A percentile compares a stretch with the other conserved stretches of the same genome.
These are phyloP conservation scores for Erysiphe neolycopersici DNA, from an alignment of 2,329 filamentous ascomycete species.

Conservation along the genomic window DNA sequence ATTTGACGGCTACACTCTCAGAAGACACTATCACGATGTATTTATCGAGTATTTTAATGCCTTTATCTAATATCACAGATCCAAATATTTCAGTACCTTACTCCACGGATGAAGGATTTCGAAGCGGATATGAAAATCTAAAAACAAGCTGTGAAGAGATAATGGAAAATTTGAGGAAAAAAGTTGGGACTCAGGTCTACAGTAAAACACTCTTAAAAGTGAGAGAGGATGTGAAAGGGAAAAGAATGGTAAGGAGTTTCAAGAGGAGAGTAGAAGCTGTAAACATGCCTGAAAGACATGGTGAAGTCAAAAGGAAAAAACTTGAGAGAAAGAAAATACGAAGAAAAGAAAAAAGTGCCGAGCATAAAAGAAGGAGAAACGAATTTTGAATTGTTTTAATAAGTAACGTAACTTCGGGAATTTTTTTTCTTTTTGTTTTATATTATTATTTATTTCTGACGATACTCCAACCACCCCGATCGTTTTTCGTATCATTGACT, in stretches of 20 bases:
- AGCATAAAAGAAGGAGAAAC: conserved; percentile 25
- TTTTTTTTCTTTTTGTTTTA: no score
- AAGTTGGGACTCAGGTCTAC: conserved; percentile 57
- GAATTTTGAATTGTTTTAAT: conserved; percentile 4
- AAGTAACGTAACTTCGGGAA: neutral
- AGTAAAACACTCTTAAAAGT: conserved; percentile 47
- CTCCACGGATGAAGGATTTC: conserved; percentile 44
- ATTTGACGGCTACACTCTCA: conserved; percentile 36
- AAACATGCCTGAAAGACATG: conserved; percentile 51
- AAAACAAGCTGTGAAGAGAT: conserved; percentile 47
- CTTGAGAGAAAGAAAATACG: conserved; percentile 62
- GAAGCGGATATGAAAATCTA: conserved; percentile 40
- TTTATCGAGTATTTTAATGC: conserved; percentile 35
- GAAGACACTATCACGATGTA: conserved; percentile 29
- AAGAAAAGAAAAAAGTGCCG: conserved; percentile 50
- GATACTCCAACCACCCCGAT: no score
- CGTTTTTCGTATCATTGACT: no score
- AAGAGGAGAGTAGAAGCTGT: conserved; percentile 85
- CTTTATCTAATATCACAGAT: conserved; percentile 66
- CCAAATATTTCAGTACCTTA: conserved; percentile 44
- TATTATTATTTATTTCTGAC: no score
- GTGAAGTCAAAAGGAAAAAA: conserved; percentile 56
- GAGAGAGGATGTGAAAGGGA: conserved; percentile 41
- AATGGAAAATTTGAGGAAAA: conserved; percentile 61
- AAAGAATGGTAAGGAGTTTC: conserved; percentile 44